Percentiles rank a stretch among this genome's conserved stretches.
phyloP scores from a whole-genome alignment of 768 basidiomycete genomes.

The Psilocybe cubensis region DNA sequence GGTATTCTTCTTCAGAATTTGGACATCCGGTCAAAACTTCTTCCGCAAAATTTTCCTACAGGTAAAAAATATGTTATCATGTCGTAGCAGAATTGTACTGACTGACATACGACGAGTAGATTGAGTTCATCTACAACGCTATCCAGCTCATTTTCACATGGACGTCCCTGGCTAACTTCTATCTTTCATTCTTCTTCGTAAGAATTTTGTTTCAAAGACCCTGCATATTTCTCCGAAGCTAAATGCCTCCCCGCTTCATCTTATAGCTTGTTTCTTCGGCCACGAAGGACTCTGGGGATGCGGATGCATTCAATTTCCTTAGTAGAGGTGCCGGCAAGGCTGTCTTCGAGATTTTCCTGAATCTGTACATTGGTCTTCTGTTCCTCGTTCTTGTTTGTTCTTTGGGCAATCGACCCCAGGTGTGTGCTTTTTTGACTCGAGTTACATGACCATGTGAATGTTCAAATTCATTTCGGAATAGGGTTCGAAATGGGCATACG shows the following conservation, averaged over 20 bases:
- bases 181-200: slow-evolving; percentile 93
- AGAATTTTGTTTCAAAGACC: slow-evolving; percentile 30
- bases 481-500: slow-evolving; percentile 89
- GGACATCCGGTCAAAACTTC: slow-evolving; percentile 89
- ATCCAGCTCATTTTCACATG: slow-evolving; percentile 91
- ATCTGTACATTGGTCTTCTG: slow-evolving; percentile 84
- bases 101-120: slow-evolving; percentile 32
- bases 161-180: slow-evolving; percentile 94
- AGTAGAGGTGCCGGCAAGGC: slow-evolving; percentile 68
- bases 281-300: slow-evolving; percentile 47
- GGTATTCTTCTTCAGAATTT: slow-evolving; percentile 85
- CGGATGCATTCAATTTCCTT: slow-evolving; percentile 85
- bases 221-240: not conserved
- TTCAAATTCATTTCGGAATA: slow-evolving; percentile 25
- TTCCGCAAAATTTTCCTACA: slow-evolving; percentile 80
- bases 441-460: not conserved
- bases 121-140: slow-evolving; percentile 93
- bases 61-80: slow-evolving; percentile 34
- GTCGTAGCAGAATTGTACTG: not conserved
- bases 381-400: slow-evolving; percentile 87
- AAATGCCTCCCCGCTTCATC: not conserved
- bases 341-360: slow-evolving; percentile 77
- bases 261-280: slow-evolving; percentile 82
- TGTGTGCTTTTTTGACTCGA: slow-evolving; percentile 16
- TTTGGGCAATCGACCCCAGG: slow-evolving; percentile 87